A percentile compares a stretch with the other conserved stretches of the same genome.
Evolutionary conservation across 2,329 filamentous ascomycete species (phyloP).

Genomic region (Penicillium sclerotiorum): DNA sequence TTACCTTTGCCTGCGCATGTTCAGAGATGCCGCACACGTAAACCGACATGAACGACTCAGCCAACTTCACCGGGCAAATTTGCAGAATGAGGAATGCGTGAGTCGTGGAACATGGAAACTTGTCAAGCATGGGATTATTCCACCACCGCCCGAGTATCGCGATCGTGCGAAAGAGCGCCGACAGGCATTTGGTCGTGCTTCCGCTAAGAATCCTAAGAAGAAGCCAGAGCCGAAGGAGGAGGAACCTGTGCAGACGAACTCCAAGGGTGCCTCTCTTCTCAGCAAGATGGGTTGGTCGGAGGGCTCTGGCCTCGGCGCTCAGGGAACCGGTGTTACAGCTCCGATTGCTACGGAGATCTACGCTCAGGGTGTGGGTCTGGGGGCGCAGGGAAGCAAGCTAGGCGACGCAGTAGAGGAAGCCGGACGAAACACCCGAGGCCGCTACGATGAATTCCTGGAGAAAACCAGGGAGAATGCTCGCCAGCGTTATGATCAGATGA

Average conservation of each 20-base stretch:
- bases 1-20: slow-evolving; percentile 63
- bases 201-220: slow-evolving; percentile 21
- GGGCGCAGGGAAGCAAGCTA: slow-evolving; percentile 52
- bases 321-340: slow-evolving; percentile 51
- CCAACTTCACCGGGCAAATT: slow-evolving; percentile 58
- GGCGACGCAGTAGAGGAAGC: slow-evolving; percentile 54
- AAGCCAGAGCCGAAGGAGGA: slow-evolving; percentile 33
- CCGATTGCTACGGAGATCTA: slow-evolving; percentile 54
- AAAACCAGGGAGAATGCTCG: slow-evolving; percentile 51
- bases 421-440: slow-evolving; percentile 49
- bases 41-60: slow-evolving; percentile 63
- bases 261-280: slow-evolving; percentile 54
- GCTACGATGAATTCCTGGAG: slow-evolving; percentile 53
- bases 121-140: slow-evolving; percentile 45
- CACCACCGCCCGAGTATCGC: slow-evolving; percentile 44
- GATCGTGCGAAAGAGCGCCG: slow-evolving; percentile 52
- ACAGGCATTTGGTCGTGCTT: slow-evolving; percentile 44
- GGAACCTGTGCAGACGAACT: slow-evolving; percentile 35
- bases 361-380: slow-evolving; percentile 53
- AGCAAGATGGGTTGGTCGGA: slow-evolving; percentile 56
- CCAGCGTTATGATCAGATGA: slow-evolving; percentile 51
- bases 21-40: slow-evolving; percentile 58
- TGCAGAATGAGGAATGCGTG: slow-evolving; percentile 54
- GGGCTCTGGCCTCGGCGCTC: slow-evolving; percentile 51
- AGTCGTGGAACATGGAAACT: slow-evolving; percentile 45